A percentile compares a stretch with the other conserved stretches of the same genome.
phyloP scores from a whole-genome alignment of 2,329 filamentous ascomycete genomes.

The Colletotrichum acutatum region DNA sequence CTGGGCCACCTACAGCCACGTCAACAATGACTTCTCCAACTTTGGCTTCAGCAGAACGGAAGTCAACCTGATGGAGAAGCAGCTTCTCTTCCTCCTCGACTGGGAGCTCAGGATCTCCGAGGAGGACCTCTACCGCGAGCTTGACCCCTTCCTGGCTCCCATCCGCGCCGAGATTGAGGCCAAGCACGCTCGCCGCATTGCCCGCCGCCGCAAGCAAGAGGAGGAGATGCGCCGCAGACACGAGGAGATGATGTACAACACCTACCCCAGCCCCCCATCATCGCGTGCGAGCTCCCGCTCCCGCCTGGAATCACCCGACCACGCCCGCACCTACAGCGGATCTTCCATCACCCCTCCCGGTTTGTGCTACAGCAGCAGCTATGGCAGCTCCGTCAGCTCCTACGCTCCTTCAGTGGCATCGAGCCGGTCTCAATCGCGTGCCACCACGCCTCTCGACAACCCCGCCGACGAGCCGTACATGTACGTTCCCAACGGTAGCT shows the following conservation, averaged over 20 bases:
- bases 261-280: slow-evolving; percentile 58
- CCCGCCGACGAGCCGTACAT: slow-evolving; percentile 57
- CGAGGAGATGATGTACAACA: slow-evolving; percentile 46
- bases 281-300: slow-evolving; percentile 56
- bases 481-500: slow-evolving; percentile 50
- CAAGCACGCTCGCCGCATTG: slow-evolving; percentile 61
- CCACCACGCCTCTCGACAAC: slow-evolving; percentile 62
- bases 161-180: slow-evolving; percentile 73
- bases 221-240: slow-evolving; percentile 49
- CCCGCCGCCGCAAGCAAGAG: slow-evolving; percentile 60
- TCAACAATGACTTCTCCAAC: slow-evolving; percentile 71
- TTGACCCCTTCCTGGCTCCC: slow-evolving; percentile 89
- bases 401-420: slow-evolving; percentile 60
- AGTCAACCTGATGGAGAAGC: slow-evolving; percentile 99
- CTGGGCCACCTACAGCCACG: slow-evolving; percentile 93
- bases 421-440: slow-evolving; percentile 55
- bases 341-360: slow-evolving; percentile 56
- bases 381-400: slow-evolving; percentile 52
- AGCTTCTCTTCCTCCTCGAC: slow-evolving; percentile 92
- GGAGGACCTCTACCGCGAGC: slow-evolving; percentile 85
- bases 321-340: slow-evolving; percentile 51
- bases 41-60: slow-evolving; percentile 96
- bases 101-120: slow-evolving; percentile 92
- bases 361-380: slow-evolving; percentile 56
- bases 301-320: slow-evolving; percentile 53